Evolutionary conservation across 2,329 filamentous ascomycete genomes (phyloP).

Genomic region (Aschersonia sp.): DNA sequence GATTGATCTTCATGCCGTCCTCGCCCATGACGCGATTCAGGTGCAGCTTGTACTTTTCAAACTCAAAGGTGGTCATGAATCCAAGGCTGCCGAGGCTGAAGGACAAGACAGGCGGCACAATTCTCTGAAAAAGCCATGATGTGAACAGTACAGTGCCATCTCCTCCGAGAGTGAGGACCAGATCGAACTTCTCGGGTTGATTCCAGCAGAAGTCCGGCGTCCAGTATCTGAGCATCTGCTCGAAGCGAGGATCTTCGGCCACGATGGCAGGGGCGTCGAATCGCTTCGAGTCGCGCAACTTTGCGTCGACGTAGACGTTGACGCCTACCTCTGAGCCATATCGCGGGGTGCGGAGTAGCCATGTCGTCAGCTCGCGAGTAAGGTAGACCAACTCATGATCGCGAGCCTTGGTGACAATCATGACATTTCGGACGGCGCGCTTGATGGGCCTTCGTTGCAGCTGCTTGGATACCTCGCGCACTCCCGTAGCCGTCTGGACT

Average conservation of each 20-base stretch:
- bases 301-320: constrained; percentile 96
- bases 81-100: constrained; percentile 76
- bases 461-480: constrained; percentile 91
- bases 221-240: constrained; percentile 86
- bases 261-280: constrained; percentile 67
- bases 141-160: constrained; percentile 83
- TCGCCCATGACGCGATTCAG: constrained; percentile 86
- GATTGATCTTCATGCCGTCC: constrained; percentile 88
- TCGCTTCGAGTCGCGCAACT: constrained; percentile 74
- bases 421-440: constrained; percentile 81
- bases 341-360: constrained; percentile 77
- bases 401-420: constrained; percentile 97
- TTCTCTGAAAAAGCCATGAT: constrained; percentile 81
- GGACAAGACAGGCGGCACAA: constrained; percentile 72
- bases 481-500: constrained; percentile 87
- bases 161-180: constrained; percentile 77
- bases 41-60: constrained; percentile 74
- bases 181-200: constrained; percentile 85
- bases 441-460: constrained; percentile 84
- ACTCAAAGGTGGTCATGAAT: constrained; percentile 83
- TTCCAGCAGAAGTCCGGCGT: constrained; percentile 91
- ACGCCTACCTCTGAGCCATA: constrained; percentile 86
- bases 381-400: constrained; percentile 86
- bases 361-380: constrained; percentile 75
- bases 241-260: constrained; percentile 60